Evolutionary conservation across 371 early-diverging fungal species (phyloP).

Genomic region (Chytridium lagenaria): DNA sequence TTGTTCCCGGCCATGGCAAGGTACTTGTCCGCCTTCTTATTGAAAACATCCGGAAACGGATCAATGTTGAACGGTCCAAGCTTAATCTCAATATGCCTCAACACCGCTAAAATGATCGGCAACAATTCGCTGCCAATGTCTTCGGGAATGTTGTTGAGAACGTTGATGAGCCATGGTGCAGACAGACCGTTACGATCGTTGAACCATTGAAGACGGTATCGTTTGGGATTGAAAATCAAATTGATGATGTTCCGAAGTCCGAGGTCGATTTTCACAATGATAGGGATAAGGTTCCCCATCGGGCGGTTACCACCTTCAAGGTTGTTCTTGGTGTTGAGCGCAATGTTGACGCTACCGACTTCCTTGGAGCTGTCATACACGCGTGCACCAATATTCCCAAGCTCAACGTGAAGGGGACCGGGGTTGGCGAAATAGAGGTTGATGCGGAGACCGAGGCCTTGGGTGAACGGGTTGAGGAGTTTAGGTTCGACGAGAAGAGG

Average conservation of each 20-base stretch:
- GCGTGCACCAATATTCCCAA: constrained; percentile 26
- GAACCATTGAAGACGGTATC: not conserved
- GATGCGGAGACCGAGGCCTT: constrained; percentile 27
- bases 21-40: not conserved
- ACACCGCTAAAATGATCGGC: constrained; percentile 8
- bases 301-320: constrained; percentile 24
- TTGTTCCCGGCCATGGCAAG: constrained; percentile 1
- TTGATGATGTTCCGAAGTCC: constrained; percentile 27
- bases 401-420: constrained; percentile 22
- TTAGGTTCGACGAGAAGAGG: constrained; percentile 25
- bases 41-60: constrained; percentile 4
- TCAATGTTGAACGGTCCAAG: constrained; percentile 13
- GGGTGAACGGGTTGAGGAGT: constrained; percentile 16
- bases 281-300: constrained; percentile 33
- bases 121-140: constrained; percentile 4
- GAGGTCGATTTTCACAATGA: constrained; percentile 22
- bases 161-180: constrained; percentile 13
- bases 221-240: not conserved
- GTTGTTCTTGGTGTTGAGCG: constrained; percentile 19
- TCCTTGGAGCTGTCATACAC: constrained; percentile 10
- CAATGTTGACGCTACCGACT: constrained; percentile 15
- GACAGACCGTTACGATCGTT: constrained; percentile 9
- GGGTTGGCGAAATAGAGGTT: constrained; percentile 32
- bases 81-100: constrained; percentile 13
- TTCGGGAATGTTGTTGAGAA: constrained; percentile 13